Evolutionary conservation across 345 rosid species (phyloP), one percentile per base, ranked within the genome.

Genomic region (Syzygium grande): DNA sequence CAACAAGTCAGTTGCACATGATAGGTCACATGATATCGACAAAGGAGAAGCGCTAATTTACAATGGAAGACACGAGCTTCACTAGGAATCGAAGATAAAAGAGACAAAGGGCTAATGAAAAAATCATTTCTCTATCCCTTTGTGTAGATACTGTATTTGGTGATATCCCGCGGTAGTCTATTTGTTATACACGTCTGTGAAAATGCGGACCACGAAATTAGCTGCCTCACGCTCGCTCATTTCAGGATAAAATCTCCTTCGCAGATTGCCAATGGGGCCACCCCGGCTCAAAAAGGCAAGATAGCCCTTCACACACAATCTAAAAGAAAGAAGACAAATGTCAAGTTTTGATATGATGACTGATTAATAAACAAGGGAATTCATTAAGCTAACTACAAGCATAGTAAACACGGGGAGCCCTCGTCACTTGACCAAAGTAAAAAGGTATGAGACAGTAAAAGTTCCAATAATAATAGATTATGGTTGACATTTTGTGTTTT

Each of bases 221-320:
- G 99, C 99, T 7, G 99, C 99, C 93, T 95, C 99, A 4, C 99
- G 97, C 87, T 98, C 99, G 12, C 93, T 95, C 99, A 96, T 94
- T 91, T 97, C 98, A 1, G 99, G 99, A 88, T 92, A 97, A 87
- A 98, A 97, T 91, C 99, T 95, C 92, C 95, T 98, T 78, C 99
- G 97, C n/a, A 97, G 95, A 89, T 98, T 98, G 53, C 97, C 98
- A 5, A 98, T 98, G 68, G 99, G 98, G 84, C 97, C 99, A 9
- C 99, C 99, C 90, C 98, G 88, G 90, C 99, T 97, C 89, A 98
- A 97, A 93, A 98, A 9, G 99, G 99, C 73, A 11, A 95, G 94
- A 91, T 96, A 98, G 13, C 99, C 99, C 89, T 94, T 98, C 30
- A 98, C 96, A 86, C 98, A 97, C 93, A 97, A 91, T 90, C 99